These are phyloP conservation scores for Aspergillus ruber DNA, from an alignment of 2,329 filamentous ascomycete genomes.

Conservation along the genomic window DNA sequence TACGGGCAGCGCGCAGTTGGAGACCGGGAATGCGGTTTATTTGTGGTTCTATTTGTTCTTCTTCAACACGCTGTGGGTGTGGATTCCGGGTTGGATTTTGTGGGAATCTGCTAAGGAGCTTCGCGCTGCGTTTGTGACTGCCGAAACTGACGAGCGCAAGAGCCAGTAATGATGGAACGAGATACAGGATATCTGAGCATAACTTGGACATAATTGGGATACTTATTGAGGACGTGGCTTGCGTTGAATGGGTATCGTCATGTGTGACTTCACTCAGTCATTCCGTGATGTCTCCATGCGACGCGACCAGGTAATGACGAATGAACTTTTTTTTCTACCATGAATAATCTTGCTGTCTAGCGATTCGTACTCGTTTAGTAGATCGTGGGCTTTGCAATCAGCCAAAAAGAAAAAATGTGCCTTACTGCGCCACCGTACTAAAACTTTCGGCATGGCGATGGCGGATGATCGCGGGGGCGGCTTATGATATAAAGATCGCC, in stretches of 20 bases:
- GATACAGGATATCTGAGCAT: not conserved
- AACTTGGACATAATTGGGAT: too few species aligned
- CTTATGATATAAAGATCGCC: not conserved
- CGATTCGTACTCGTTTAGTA: not conserved
- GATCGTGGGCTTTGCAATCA: not conserved
- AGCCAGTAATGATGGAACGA: conserved; percentile 7
- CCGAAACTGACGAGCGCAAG: conserved; percentile 19
- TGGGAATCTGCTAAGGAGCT: conserved; percentile 46
- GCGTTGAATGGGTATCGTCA: too few species aligned
- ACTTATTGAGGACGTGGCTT: too few species aligned
- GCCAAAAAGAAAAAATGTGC: not conserved
- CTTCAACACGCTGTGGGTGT: conserved; percentile 60
- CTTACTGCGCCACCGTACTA: conserved; percentile 1
- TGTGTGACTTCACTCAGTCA: too few species aligned
- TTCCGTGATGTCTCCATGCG: too few species aligned
- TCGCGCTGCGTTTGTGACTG: conserved; percentile 27
- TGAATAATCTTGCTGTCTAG: not conserved
- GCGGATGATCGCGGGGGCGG: not conserved
- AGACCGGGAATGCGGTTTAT: conserved; percentile 56
- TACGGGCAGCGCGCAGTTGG: conserved; percentile 51
- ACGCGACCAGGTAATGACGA: too few species aligned
- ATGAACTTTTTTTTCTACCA: too few species aligned
- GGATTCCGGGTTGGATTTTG: conserved; percentile 53
- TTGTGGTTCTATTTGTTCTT: conserved; percentile 58
- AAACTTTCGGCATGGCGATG: not conserved